Evolutionary conservation across 2,329 filamentous ascomycete species (phyloP).

Genomic region (Aspergillus sp.): DNA sequence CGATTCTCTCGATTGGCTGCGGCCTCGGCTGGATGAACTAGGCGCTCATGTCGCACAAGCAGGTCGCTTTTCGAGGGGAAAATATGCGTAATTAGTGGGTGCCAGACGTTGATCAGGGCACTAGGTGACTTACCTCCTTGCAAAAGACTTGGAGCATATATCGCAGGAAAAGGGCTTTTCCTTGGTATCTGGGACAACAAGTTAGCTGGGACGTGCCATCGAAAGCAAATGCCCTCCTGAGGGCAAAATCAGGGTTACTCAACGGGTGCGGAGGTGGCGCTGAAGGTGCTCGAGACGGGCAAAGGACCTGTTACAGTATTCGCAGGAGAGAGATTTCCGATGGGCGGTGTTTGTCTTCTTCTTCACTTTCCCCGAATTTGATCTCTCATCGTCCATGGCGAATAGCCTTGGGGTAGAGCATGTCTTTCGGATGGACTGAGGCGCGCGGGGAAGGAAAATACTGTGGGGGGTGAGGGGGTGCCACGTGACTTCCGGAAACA

Average conservation of each 20-base stretch:
- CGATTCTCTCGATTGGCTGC: conserved; percentile 41
- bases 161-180: conserved; percentile 53
- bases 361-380: conserved; percentile 36
- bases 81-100: conserved; percentile 24
- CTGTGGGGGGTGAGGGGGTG: conserved; percentile 35
- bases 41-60: conserved; percentile 50
- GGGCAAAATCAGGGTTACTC: conserved; percentile 36
- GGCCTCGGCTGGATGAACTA: conserved; percentile 48
- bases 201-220: conserved; percentile 21
- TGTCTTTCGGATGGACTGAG: conserved; percentile 25
- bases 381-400: conserved; percentile 42
- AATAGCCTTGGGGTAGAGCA: conserved; percentile 25
- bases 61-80: conserved; percentile 39
- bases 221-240: conserved; percentile 5
- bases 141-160: conserved; percentile 50
- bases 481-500: conserved; percentile 16
- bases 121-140: conserved; percentile 39
- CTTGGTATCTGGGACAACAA: conserved; percentile 44
- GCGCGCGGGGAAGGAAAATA: conserved; percentile 38
- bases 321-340: conserved; percentile 49
- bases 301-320: conserved; percentile 50
- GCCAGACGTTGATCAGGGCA: conserved; percentile 3
- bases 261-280: conserved; percentile 52
- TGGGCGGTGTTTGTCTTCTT: conserved; percentile 42
- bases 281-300: conserved; percentile 52